Base-by-base conservation (phyloP, 192 early-diverging fungal genomes). In the Chytriomyces sp. region DNA sequence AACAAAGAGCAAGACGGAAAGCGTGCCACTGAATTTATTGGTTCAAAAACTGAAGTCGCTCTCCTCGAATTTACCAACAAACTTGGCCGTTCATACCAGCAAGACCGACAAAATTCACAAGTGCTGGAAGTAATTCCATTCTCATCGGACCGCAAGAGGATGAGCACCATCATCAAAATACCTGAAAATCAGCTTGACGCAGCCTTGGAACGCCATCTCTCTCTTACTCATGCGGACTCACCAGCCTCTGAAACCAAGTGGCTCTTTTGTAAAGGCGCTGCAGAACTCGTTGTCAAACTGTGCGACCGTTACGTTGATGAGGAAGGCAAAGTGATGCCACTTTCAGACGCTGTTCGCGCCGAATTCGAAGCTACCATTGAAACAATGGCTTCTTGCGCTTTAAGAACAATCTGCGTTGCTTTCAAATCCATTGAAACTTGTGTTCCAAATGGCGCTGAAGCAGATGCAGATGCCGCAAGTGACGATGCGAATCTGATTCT, bases 11-110 rank as follows among this genome's bases (percentile, higher is more conserved):
- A 13, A 50, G 35, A 24, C 20, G 69, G 8, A 0, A 57, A 70
- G 23, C 47, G 11, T 24, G 60, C 28, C 43, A 50, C 62, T 24
- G 82, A 84, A 43, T 82, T 97, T 77, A 83, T 91, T 45, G 98
- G 98, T 35, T 94, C 93, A 80, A 98, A 98, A 83, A 98, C 96
- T 7, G 98, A 99, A 79, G 90, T 93, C 5, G 98, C 98, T 0
- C 69, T 99, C 60, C 86, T 99, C 18, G 87, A 91, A 28, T 94
- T 95, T 82, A 89, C 93, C 7, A 35, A 35, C 35, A 82, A 91
- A 45, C 89, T 92, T 3, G 91, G 91, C 0, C 82, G 84, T 13
- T 82, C 86, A 10, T 94, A 93, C 76, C 72, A 80, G 24, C 61
- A 81, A 18, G 81, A 92, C 60, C 92, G 97, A 11, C 83, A 88